phyloP scores from a whole-genome alignment of 2,329 filamentous ascomycete genomes.

The Sarocladium strictum region DNA sequence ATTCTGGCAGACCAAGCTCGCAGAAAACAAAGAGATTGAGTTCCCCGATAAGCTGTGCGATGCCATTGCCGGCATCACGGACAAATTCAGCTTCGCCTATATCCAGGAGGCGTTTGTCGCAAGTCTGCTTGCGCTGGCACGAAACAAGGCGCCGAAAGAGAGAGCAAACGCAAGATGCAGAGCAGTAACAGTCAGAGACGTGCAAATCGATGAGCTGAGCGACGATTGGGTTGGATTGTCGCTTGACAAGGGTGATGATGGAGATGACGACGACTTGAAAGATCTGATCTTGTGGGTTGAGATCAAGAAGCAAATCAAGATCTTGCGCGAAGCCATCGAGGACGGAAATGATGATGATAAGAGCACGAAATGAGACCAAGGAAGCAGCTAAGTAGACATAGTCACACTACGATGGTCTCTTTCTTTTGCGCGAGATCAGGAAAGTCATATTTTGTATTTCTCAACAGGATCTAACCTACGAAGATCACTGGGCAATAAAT shows the following conservation, averaged over 20 bases:
- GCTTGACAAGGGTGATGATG: constrained; percentile 14
- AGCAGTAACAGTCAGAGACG: constrained; percentile 15
- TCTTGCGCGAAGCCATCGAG: constrained; percentile 54
- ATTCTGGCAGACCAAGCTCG: constrained; percentile 56
- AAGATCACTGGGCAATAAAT: too few relatives aligned
- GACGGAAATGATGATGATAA: constrained; percentile 17
- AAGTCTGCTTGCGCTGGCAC: constrained; percentile 53
- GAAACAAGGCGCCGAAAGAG: constrained; percentile 19
- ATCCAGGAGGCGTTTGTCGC: constrained; percentile 66
- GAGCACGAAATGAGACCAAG: background rate
- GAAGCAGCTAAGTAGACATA: too few relatives aligned
- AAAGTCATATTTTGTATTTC: too few relatives aligned
- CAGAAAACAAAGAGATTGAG: constrained; percentile 49
- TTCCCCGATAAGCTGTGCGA: constrained; percentile 54
- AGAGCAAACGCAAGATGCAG: too few relatives aligned
- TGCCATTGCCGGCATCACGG: constrained; percentile 56
- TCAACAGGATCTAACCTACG: too few relatives aligned
- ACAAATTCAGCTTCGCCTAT: constrained; percentile 64
- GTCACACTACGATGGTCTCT: too few relatives aligned
- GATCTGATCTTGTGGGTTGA: constrained; percentile 52
- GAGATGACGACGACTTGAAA: constrained; percentile 36
- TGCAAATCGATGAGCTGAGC: constrained; percentile 16
- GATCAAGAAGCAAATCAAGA: constrained; percentile 57
- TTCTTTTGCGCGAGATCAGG: too few relatives aligned
- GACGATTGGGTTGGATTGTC: constrained; percentile 32